Evolutionary conservation across 192 early-diverging fungal genomes (phyloP), one percentile per base, ranked within the genome.

Genomic region (Coemansia sp.): DNA sequence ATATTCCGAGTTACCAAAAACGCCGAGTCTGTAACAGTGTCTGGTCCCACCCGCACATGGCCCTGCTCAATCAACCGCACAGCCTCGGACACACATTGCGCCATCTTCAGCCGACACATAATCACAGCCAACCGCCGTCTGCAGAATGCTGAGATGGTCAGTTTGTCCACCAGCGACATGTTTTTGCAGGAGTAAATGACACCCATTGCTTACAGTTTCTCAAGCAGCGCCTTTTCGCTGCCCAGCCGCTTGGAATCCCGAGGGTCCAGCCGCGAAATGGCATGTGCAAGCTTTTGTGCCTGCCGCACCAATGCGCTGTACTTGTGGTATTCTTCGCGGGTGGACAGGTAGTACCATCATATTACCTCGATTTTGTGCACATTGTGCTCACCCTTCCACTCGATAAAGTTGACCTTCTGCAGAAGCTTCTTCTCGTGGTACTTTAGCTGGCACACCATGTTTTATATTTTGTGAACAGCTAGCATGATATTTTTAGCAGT

Each of bases 391-490:
- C 86, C 85, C 80, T 93, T 93, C 92, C 92, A 97, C 79, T 85
- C 56, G 64, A 97, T 68, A 69, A 97, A 96, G 76, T 97, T 90
- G 52, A 97, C 94, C 84, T 96, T 97, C 73, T 90, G 90, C 42
- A 97, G 85, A 9, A 97, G 85, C 84, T 96, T 97, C 73, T 93
- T 84, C 81, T 97, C 95, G 84, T 97, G 94, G 85, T 87, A 87
- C 65, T 96, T 92, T 64, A 97, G 79, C 72, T 94, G 85, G 67
- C 91, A 80, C 23, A 85, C 79, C 79, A 81, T 81, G 3, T 12
- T 64, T 64, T 18, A 60, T 18, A 52, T 38, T n/a, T n/a, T n/a
- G n/a, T n/a, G n/a, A n/a, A n/a, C n/a, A n/a, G n/a, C n/a, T n/a
- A n/a, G n/a, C n/a, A n/a, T n/a, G n/a, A n/a, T n/a, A n/a, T n/a